Evolutionary conservation across 257 asterid species (phyloP).

Genomic region (Haberlea rhodopensis): DNA sequence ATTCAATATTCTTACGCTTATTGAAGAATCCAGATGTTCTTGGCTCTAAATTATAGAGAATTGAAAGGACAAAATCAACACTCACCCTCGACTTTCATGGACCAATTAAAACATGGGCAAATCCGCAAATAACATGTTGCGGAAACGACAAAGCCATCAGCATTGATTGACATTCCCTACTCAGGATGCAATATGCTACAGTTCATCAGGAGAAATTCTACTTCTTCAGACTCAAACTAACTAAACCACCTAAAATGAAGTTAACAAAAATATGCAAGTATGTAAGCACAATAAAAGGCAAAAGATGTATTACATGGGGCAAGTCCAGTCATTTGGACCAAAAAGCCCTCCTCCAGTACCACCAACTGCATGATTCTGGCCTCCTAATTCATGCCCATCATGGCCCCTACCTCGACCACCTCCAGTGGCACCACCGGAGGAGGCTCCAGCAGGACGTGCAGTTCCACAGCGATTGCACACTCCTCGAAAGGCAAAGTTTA

Average conservation of each 20-base stretch:
- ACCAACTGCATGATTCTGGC: constrained; percentile 54
- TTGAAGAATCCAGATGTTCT: not conserved
- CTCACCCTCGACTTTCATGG: not conserved
- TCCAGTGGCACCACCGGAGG: constrained; percentile 68
- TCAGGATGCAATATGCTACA: not conserved
- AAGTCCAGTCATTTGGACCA: constrained; percentile 99
- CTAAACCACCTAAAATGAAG: not conserved
- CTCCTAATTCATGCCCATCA: constrained; percentile 68
- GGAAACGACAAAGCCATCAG: not conserved
- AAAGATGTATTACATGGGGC: constrained; percentile 74
- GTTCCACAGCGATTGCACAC: constrained; percentile 98
- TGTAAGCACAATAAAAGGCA: not conserved
- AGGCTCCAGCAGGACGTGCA: constrained; percentile 90
- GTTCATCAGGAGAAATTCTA: not conserved
- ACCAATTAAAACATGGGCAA: constrained; percentile 4
- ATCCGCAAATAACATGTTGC: not conserved
- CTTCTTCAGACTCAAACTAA: constrained; percentile 4
- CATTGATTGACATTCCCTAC: not conserved
- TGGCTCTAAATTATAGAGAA: not conserved
- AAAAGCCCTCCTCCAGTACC: constrained; percentile 86
- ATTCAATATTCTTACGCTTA: too few relatives aligned
- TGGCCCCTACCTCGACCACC: constrained; percentile 95
- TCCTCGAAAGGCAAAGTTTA: constrained; percentile 98
- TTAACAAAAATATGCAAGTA: not conserved
- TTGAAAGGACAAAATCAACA: not conserved